Percentiles rank a stretch among this genome's conserved stretches.
Conservation (phyloP, 345 rosid species). For the Populus tremula region DNA sequence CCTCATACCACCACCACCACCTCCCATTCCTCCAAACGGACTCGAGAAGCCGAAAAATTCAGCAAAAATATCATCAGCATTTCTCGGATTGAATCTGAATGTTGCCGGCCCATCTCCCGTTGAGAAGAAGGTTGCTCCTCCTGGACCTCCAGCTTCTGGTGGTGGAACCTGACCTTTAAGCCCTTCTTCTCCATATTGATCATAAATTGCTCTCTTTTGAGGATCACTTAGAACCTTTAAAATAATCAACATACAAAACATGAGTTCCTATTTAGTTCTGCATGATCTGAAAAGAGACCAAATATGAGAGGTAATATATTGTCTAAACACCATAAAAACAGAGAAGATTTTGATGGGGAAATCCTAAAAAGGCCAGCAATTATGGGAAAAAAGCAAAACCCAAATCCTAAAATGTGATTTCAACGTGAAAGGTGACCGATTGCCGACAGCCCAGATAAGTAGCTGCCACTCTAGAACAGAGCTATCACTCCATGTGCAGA, state of each 20-base stretch:
- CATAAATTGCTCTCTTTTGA: conserved; percentile 71
- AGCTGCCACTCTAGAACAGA: too few species aligned
- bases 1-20: conserved; percentile 42
- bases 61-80: conserved; percentile 64
- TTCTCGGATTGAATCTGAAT: conserved; percentile 66
- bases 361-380: too few species aligned
- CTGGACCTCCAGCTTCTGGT: conserved; percentile 57
- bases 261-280: not conserved
- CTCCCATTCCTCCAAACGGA: conserved; percentile 53
- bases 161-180: conserved; percentile 76
- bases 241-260: not conserved
- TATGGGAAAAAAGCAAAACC: too few species aligned
- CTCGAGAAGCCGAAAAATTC: conserved; percentile 66
- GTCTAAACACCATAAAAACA: too few species aligned
- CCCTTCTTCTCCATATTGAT: conserved; percentile 85
- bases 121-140: conserved; percentile 67
- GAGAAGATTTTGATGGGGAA: too few species aligned
- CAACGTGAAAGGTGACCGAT: too few species aligned
- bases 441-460: not conserved
- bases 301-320: not conserved
- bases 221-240: conserved; percentile 77
- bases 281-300: not conserved
- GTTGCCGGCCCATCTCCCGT: conserved; percentile 62
- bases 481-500: too few species aligned
- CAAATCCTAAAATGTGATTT: too few species aligned